Base-by-base conservation (phyloP, 208 protist species). In the Naegleria fowleri region DNA sequence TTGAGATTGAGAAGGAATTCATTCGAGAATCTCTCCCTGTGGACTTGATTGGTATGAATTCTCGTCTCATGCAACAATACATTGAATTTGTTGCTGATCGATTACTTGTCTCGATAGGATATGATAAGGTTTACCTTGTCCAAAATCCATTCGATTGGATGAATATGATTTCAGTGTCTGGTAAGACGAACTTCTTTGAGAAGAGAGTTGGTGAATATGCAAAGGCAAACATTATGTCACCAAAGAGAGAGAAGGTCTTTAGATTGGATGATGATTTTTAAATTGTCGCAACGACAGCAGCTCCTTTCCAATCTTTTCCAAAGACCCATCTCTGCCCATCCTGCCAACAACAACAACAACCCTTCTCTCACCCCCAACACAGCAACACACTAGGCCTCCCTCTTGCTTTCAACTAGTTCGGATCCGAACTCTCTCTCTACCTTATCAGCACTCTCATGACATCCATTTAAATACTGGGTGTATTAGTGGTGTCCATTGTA, bases 151-250 rank as follows among this genome's bases (percentile, higher is more conserved):
- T 99, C 92, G 98, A 99, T 93, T 99, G 98, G 95, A 99, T 99
- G 99, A 98, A 99, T 92, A 96, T 99, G 94, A 99, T 99, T 91
- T 99, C 97, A 25, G 95, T 99, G 75, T 95, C 98, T 93, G 97
- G 98, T 91, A 99, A 99, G 96, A 99, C 98, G 51, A 99, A 99
- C 97, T 99, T 99, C 94, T 99, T 99, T 92, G 99, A 99, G 95
- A 98, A 97, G 91, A 97, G 98, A 93, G 98, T 99, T 38, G 97
- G 97, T 55, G 99, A 99, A 93, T 99, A 99, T 94, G 95, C 98
- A 93, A 99, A 99, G 96, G 95, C 97, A 19, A 98, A 97, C 91
- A 98, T 99, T 55, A 99, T 98, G 96, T 86, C 79, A 83, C 92
- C 93, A 90, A 97, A 96, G 91, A 58, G 75, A 9, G 59, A 92